Base-by-base conservation (phyloP, 2,329 filamentous ascomycete species). In the Calycina herbarum region DNA sequence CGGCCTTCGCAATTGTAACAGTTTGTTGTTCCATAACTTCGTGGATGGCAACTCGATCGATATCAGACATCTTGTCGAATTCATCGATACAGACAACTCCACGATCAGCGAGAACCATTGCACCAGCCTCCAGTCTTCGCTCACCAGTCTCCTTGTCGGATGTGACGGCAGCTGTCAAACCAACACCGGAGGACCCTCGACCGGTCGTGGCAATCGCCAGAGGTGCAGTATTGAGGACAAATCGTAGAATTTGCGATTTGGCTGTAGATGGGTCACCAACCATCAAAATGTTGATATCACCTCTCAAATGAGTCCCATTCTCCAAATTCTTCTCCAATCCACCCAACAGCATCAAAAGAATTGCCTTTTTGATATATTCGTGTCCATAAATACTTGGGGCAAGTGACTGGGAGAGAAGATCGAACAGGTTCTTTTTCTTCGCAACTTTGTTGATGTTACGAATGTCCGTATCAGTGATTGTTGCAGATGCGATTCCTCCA, bases 1-100 rank as follows among this genome's bases (percentile, higher is more conserved):
- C 95, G 1, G 95, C 95, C 81, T 99, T 99, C 62, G 95, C 95
- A 74, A 99, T 99, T 15, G 95, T 99, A 67, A 99, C 95, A 0
- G 95, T 99, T 80, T 99, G 95, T 81, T 99, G 95, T 80, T 99
- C 95, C 95, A 99, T 99, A 71, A 99, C 95, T 91, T 99, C 95
- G 86, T 99, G 95, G 73, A 99, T 99, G 58, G 95, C 95, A 3
- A 99, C 95, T 76, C 95, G 89, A 79, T 99, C 95, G 65, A 98
- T 90, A 76, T 99, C 95, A 65, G 93, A 97, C 95, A 99, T 99
- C 79, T 99, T 99, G 82, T 99, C 95, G 72, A 99, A 99, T 76
- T 99, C 95, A 77, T 99, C 95, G 71, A 99, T 99, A 81, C 95
- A 99, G 40, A 99, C 95, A 11, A 99, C 94, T 72, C 95, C 95